Evolutionary conservation across 768 basidiomycete genomes (phyloP).

Genomic region (Phanerodontia chrysosporium): DNA sequence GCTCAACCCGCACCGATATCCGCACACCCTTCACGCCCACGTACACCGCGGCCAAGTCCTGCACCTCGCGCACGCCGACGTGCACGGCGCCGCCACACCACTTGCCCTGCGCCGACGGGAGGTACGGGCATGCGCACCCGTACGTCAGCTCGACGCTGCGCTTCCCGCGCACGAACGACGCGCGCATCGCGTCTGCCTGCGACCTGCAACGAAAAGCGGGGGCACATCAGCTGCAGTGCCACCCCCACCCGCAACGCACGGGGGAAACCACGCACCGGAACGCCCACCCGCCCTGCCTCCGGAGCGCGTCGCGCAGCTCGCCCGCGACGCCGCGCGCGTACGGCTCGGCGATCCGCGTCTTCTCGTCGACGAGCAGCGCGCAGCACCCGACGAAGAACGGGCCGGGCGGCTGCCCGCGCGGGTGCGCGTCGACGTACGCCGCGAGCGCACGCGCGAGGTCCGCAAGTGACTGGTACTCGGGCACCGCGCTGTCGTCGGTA

Average conservation of each 20-base stretch:
- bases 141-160: neutral
- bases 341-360: neutral
- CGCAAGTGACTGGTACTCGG: neutral
- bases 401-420: neutral
- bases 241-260: neutral
- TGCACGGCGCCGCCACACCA: neutral
- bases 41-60: neutral
- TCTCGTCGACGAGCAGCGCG: neutral
- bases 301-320: neutral
- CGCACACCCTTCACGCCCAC: conserved; percentile 1
- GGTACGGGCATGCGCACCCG: neutral
- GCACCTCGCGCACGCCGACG: neutral
- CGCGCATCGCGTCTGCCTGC: neutral
- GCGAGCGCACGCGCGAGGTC: neutral
- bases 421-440: neutral
- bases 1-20: neutral
- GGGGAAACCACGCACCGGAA: neutral
- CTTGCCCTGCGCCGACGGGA: neutral
- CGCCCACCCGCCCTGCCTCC: neutral
- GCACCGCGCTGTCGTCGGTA: neutral
- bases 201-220: neutral
- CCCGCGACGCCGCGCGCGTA: neutral
- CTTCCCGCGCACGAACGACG: neutral
- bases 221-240: neutral
- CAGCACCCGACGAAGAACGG: neutral